These are phyloP conservation scores for Fusarium sp. DNA, from an alignment of 2,329 filamentous ascomycete genomes.

Conservation along the genomic window DNA sequence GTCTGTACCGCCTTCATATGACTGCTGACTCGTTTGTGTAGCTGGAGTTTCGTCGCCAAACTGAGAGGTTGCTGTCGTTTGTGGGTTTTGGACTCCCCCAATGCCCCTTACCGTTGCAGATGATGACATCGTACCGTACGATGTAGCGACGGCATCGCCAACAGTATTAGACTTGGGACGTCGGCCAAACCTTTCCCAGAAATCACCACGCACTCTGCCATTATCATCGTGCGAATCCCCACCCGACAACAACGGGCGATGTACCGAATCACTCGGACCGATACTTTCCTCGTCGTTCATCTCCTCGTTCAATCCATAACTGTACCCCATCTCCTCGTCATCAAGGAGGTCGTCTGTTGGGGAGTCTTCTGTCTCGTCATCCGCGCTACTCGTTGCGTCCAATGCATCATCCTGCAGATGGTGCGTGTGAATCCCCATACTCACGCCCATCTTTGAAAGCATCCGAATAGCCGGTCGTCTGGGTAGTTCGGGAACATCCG, in stretches of 20 bases:
- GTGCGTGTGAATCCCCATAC: constrained; percentile 82
- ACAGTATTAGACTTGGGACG: constrained; percentile 27
- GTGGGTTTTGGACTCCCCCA: constrained; percentile 20
- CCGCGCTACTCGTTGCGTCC: constrained; percentile 55
- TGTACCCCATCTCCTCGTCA: constrained; percentile 50
- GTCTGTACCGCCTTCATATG: constrained; percentile 11
- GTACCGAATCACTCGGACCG: constrained; percentile 29
- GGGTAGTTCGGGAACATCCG: constrained; percentile 74
- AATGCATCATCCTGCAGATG: constrained; percentile 76
- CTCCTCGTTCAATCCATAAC: constrained; percentile 35
- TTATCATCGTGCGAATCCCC: constrained; percentile 19
- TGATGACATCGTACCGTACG: constrained; percentile 55
- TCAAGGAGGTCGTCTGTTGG: constrained; percentile 52
- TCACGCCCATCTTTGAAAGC: constrained; percentile 73
- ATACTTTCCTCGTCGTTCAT: constrained; percentile 53
- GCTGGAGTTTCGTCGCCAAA: constrained; percentile 26
- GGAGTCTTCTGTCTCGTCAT: constrained; percentile 53
- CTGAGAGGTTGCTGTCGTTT: constrained; percentile 20
- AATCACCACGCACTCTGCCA: constrained; percentile 28
- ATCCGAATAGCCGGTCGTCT: constrained; percentile 70
- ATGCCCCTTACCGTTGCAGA: constrained; percentile 43
- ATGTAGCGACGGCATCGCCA: constrained; percentile 35
- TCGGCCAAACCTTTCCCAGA: constrained; percentile 35
- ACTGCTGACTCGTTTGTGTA: not conserved
- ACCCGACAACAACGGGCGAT: constrained; percentile 45